Conservation (phyloP, 2,329 filamentous ascomycete species). For the Diaporthe citrichinensis region DNA sequence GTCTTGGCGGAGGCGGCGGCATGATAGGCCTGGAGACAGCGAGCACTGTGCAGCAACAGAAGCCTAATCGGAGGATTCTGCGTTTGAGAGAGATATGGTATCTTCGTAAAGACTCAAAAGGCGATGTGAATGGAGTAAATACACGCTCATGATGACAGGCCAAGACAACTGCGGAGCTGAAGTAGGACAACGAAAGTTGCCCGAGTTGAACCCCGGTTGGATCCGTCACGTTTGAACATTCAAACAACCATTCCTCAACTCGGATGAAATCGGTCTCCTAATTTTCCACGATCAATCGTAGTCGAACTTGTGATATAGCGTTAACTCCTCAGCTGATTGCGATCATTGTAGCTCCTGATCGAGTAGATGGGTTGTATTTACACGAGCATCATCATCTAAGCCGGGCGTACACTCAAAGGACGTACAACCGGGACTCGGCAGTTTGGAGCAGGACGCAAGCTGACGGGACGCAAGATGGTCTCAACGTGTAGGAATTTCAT, state of each 20-base stretch:
- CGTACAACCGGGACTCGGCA: not conserved
- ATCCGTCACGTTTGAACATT: not conserved
- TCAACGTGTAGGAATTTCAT: not conserved
- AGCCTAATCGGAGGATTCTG: not conserved
- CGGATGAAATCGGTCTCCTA: not conserved
- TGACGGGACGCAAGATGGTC: not conserved
- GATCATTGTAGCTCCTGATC: too few species aligned
- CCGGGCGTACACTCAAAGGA: not conserved
- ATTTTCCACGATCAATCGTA: not conserved
- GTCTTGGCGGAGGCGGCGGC: not conserved
- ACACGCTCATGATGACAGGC: not conserved
- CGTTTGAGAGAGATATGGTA: not conserved
- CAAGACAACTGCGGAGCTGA: not conserved
- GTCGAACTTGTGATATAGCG: accelerated
- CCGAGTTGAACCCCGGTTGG: not conserved
- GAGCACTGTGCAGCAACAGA: not conserved
- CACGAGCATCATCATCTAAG: too few species aligned
- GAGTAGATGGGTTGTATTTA: not conserved
- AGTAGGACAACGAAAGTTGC: not conserved
- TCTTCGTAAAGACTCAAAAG: not conserved
- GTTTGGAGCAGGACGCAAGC: not conserved
- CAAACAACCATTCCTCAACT: too few species aligned
- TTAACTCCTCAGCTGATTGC: too few species aligned
- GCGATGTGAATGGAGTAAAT: not conserved
- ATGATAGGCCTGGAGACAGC: not conserved